Evolutionary conservation across 306 rosid species (phyloP).

Genomic region (Fagus crenata): DNA sequence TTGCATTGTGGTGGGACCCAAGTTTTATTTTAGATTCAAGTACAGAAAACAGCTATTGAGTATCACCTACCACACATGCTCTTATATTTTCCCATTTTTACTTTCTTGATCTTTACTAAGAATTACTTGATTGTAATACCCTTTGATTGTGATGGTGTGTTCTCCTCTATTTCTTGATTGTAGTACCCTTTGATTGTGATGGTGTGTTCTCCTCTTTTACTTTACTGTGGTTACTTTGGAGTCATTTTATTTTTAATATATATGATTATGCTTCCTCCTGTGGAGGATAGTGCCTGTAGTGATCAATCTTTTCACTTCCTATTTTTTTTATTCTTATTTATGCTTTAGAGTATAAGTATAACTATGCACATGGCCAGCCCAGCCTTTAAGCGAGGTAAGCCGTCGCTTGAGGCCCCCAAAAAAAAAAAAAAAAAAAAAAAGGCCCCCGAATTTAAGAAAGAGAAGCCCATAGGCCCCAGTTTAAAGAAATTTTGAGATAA

Average conservation of each 20-base stretch:
- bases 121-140: background rate
- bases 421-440: too few species aligned
- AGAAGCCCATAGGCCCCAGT: too few species aligned
- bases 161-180: too few species aligned
- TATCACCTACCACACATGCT: too few species aligned
- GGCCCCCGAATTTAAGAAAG: too few species aligned
- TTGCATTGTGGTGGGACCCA: too few species aligned
- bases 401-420: too few species aligned
- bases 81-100: background rate
- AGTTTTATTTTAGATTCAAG: too few species aligned
- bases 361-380: background rate
- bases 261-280: background rate
- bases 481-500: too few species aligned
- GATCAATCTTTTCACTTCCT: background rate
- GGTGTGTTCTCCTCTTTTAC: background rate
- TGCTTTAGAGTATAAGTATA: background rate
- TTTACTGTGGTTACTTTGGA: too few species aligned
- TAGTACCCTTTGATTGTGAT: background rate
- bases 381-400: too few species aligned
- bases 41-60: too few species aligned
- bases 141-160: background rate
- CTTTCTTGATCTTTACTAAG: background rate
- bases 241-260: background rate
- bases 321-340: background rate
- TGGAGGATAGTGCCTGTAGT: background rate